Base-by-base conservation (phyloP, 768 basidiomycete genomes). In the Collybia sordida region DNA sequence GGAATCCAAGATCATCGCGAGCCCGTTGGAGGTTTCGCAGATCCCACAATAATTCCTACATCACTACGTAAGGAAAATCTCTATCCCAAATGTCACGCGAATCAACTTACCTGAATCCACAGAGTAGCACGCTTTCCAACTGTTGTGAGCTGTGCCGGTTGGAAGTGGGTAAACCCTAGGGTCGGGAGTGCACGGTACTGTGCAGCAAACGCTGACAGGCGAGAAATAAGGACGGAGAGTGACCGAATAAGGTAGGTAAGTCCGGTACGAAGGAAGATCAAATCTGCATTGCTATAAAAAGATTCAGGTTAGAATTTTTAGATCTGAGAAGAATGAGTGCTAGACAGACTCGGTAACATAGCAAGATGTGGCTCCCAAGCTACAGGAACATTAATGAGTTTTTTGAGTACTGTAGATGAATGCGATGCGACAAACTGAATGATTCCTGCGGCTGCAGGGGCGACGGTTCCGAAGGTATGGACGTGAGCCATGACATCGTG, bases 401-500 rank as follows among this genome's bases (percentile, higher is more conserved):
- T 12, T 14, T 17, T 31, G 38, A 31, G 49, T 31, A 31, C 31
- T 4, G 9, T 34, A 31, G 39, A 23, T 19, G 46, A 46, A 14
- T 12, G 14, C 44, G 35, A 47, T 43, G 23, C 35, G 22, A 73
- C 82, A 52, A 57, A 91, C 90, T 98, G 95, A 57, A 98, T 97
- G 62, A 98, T 96, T 15, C 93, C 92, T 14, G 94, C 94, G 21
- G 95, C 95, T 27, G 91, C 90, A 7, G 95, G 95, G 1, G 95
- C 95, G 45, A 95, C 88, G 39, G 78, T 80, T 4, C 95, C 95
- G 65, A 98, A 99, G 3, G 95, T 97, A 71, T 98, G 93, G 38
- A 99, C 97, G 63, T 99, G 97, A 0, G 97, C 97, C 97, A 99
- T 99, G 38, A 99, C 97, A 70, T 99, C 97, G 72, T 99, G 97